Evolutionary conservation across 768 basidiomycete species (phyloP).

Genomic region (Tulasnella sp.): DNA sequence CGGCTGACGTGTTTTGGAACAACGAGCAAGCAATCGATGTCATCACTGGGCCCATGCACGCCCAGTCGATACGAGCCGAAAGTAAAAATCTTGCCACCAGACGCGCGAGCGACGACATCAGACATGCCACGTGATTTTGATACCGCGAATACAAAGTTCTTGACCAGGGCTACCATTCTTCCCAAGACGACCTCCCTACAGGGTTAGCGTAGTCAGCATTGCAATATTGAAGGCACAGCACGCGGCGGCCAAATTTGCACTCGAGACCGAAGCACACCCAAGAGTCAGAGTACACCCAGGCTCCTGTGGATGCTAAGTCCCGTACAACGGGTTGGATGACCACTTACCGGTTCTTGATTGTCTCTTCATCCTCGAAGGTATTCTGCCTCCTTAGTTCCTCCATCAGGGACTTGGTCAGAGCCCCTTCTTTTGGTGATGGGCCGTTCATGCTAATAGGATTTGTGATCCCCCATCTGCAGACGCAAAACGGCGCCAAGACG

Average conservation of each 20-base stretch:
- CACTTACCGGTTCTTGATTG: constrained; percentile 79
- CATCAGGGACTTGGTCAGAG: constrained; percentile 81
- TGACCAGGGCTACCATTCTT: constrained; percentile 81
- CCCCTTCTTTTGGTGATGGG: constrained; percentile 73
- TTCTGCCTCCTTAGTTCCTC: constrained; percentile 82
- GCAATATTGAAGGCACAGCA: neutral
- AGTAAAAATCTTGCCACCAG: constrained; percentile 98
- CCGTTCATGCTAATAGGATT: constrained; percentile 75
- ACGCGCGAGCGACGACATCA: constrained; percentile 78
- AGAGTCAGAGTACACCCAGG: neutral
- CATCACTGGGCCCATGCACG: constrained; percentile 90
- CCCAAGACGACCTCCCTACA: constrained; percentile 88
- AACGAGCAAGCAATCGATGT: constrained; percentile 98
- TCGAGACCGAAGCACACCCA: neutral
- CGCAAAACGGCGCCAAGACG: neutral
- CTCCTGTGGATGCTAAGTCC: neutral
- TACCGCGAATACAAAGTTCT: constrained; percentile 84
- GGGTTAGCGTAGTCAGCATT: constrained; percentile 6
- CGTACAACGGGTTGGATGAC: neutral
- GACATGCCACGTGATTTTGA: constrained; percentile 77
- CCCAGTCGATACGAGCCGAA: constrained; percentile 98
- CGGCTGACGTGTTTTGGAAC: constrained; percentile 94
- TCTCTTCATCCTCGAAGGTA: constrained; percentile 85
- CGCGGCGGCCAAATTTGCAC: neutral
- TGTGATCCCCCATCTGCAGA: constrained; percentile 55